Evolutionary conservation across 345 rosid genomes (phyloP), one percentile per base, ranked within the genome.

Genomic region (Euphorbia pulcherrima): DNA sequence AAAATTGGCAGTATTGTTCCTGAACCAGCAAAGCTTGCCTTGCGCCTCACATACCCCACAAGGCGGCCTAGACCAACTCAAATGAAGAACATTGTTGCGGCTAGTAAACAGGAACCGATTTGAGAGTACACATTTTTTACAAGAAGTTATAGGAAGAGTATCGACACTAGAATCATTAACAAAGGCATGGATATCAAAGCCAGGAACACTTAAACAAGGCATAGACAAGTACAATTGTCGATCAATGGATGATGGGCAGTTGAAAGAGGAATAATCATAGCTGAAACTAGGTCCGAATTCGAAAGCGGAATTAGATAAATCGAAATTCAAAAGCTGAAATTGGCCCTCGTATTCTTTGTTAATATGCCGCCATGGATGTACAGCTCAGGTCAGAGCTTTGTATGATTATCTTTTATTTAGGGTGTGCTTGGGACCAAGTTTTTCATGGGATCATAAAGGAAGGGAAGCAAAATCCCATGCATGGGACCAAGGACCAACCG

Each of bases 21-120:
- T 68, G 28, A 13, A 47, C 27, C 48, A 33, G 20, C 77, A 74
- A 41, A 6, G 17, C 64, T 29, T 57, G 20, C 60, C 52, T 0
- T 6, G 67, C 26, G 16, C 40, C 39, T 68, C 72, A 56, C 72
- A 74, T 23, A 7, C 39, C 3, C 53, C 59, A 65, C 77, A 56
- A 2, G 17, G 52, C 18, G 73, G 73, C 3, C 13, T 27, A 0
- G 72, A 54, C 77, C 77, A 74, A 57, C 27, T 54, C 77, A 74
- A 33, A 27, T n/a, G 14, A 52, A 67, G 23, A 18, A n/a, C 41
- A 55, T 27, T 62, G 7, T 50, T 44, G 1, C 33, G 1, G 26
- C 51, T 20, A 10, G 52, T 5, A 13, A 67, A 27, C 0, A 4
- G 55, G 18, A 52, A 28, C 27, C 17, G 55, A 41, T 5, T 44